Evolutionary conservation across 345 rosid species (phyloP), one percentile per base, ranked within the genome.

Genomic region (Rhizophora mangle): DNA sequence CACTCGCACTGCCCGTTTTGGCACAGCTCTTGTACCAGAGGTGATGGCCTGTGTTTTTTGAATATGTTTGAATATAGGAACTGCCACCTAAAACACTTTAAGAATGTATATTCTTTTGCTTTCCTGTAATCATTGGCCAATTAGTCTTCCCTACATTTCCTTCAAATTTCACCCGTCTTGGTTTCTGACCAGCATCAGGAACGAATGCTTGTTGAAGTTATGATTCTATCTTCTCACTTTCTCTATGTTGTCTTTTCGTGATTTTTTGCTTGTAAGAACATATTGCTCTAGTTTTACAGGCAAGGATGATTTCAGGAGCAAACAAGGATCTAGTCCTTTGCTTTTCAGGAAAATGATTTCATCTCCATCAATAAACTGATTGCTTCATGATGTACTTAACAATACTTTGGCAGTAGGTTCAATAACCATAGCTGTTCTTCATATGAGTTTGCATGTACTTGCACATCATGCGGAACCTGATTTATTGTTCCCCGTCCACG

Each of bases 1-100:
- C 54, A 90, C 93, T 61, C 93, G 91, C 55, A 88, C 93, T 73
- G 96, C 93, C 75, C 91, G 90, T 37, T 90, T 90, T 79, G 96
- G 93, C 76, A 86, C 88, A 66, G 90, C 93, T 77, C 84, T 86
- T 59, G 79, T 86, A 67, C 96, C 93, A 6, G 87, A 88, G 96
- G 96, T 90, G 74, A 74, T 70, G 15, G n/a, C 52, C 43, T 62
- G 46, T 65, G 69, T 60, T 60, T 60, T 66, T 11, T n/a, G 62
- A 64, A 58, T 46, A 31, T 27, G 11, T 24, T 61, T 26, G 62
- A 65, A 68, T 68, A 31, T 73, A 19, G 13, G 53, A 60, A 2
- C 6, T 56, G 26, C 52, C 27, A 3, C 18, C 2, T 43, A 59
- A 71, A 62, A 26, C 30, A 26, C 56, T 37, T 24, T 34, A 24